Percentiles rank a stretch among this genome's conserved stretches.
Conservation (phyloP, 2,329 filamentous ascomycete species). For the Aspergillus sp. region DNA sequence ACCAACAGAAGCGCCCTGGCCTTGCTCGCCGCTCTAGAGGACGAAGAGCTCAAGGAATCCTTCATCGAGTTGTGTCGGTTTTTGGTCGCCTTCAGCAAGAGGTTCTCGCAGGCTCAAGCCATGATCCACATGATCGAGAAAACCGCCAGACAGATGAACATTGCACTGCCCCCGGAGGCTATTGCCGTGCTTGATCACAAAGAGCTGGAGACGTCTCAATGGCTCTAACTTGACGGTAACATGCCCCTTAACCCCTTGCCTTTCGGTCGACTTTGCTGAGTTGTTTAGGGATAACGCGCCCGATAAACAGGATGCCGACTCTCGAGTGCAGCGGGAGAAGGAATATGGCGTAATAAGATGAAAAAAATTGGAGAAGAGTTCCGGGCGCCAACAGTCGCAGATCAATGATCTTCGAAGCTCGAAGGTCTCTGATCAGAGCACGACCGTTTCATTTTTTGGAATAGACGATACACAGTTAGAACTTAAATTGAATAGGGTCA, state of each 20-base stretch:
- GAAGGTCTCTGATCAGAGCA: too few relatives aligned
- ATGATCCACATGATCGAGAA: constrained; percentile 24
- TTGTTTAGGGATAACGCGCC: neutral
- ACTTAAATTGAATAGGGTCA: too few relatives aligned
- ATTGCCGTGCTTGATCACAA: constrained; percentile 20
- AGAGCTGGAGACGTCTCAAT: constrained; percentile 15
- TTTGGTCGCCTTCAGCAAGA: constrained; percentile 24
- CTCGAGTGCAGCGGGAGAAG: too few relatives aligned
- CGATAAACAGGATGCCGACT: too few relatives aligned
- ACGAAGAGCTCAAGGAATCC: constrained; percentile 21
- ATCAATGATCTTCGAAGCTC: too few relatives aligned
- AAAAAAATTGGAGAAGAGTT: too few relatives aligned
- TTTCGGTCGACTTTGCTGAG: neutral
- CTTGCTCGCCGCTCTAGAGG: constrained; percentile 21
- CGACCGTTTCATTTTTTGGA: too few relatives aligned
- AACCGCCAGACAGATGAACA: constrained; percentile 9
- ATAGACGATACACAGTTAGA: too few relatives aligned
- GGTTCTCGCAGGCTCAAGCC: constrained; percentile 22
- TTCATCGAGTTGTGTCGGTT: constrained; percentile 31
- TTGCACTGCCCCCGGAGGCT: constrained; percentile 24
- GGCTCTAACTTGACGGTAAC: neutral
- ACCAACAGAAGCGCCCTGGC: constrained; percentile 22
- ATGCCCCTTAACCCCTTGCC: neutral
- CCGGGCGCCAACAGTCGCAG: too few relatives aligned
- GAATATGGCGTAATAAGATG: neutral